These are phyloP conservation scores for Xylariaceae sp. DNA, from an alignment of 2,329 filamentous ascomycete genomes.

Conservation along the genomic window DNA sequence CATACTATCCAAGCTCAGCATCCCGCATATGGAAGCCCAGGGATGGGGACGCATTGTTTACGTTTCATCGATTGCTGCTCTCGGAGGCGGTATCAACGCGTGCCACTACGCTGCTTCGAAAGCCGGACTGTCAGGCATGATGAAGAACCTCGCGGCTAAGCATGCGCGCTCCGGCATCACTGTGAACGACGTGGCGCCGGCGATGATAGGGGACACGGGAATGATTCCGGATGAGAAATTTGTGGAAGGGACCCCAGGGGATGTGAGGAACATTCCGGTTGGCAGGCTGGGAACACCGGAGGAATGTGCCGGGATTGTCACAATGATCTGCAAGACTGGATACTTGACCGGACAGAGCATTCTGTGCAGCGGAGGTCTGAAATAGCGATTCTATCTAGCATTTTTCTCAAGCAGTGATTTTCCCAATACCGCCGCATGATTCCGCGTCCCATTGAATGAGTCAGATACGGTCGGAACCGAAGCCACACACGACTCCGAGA, in stretches of 20 bases:
- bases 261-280: constrained; percentile 57
- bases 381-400: constrained; percentile 22
- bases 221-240: constrained; percentile 57
- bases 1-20: constrained; percentile 55
- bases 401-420: constrained; percentile 23
- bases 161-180: constrained; percentile 59
- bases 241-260: constrained; percentile 50
- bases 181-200: constrained; percentile 64
- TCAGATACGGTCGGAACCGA: neutral
- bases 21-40: constrained; percentile 57
- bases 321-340: constrained; percentile 57
- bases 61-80: constrained; percentile 59
- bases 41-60: constrained; percentile 62
- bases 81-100: constrained; percentile 61
- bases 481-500: neutral
- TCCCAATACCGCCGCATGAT: neutral
- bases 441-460: neutral
- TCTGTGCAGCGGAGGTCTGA: constrained; percentile 49
- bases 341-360: constrained; percentile 57
- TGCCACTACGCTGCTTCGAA: constrained; percentile 59
- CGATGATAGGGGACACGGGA: constrained; percentile 62
- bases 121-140: constrained; percentile 59
- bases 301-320: constrained; percentile 58
- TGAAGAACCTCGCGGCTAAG: constrained; percentile 58
- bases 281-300: constrained; percentile 54